Evolutionary conservation across 768 basidiomycete genomes (phyloP), one percentile per base, ranked within the genome.

Genomic region (Phanerochaete carnosa): DNA sequence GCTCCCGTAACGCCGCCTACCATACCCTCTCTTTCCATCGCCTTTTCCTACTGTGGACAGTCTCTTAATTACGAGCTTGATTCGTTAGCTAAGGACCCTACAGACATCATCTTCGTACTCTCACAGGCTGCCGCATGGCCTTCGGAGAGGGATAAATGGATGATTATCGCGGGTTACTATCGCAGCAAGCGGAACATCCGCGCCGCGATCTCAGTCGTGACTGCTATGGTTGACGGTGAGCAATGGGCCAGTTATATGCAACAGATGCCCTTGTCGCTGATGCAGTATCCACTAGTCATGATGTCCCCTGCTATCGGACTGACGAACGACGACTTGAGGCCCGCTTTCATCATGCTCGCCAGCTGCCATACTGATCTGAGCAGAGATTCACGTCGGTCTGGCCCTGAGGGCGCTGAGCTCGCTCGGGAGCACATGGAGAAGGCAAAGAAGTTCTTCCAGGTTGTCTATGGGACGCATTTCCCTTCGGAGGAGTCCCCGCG

Each of bases 81-180:
- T 2, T 62, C 70, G 19, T 73, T 83, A 19, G 75, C 77, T 59
- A 71, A 73, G n/a, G 73, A 84, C 66, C 79, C 81, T 7, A 62
- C 65, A 29, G 68, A 74, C 8, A 77, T 83, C 55, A 81, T 85
- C 35, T 69, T 75, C 43, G 68, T 84, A 11, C 73, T 87, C 5
- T 79, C 76, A 59, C 61, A 69, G 4, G 76, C 80, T 1, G 69
- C 71, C 5, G 77, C 78, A 47, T 23, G 55, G 13, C 16, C 62
- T 1, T 35, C 51, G 0, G 83, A 82, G 62, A 75, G 79, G 52
- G 81, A 77, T 29, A 81, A 75, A 60, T 87, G 84, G 82, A 80
- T 86, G 76, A 72, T 79, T 13, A 80, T 83, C 19, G 84, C 73
- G 6, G 82, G 78, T 0, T 74, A 77, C 63, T 86, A 85, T 70